phyloP scores from a whole-genome alignment of 2,329 filamentous ascomycete species.

The Teratosphaeria gauchensis region DNA sequence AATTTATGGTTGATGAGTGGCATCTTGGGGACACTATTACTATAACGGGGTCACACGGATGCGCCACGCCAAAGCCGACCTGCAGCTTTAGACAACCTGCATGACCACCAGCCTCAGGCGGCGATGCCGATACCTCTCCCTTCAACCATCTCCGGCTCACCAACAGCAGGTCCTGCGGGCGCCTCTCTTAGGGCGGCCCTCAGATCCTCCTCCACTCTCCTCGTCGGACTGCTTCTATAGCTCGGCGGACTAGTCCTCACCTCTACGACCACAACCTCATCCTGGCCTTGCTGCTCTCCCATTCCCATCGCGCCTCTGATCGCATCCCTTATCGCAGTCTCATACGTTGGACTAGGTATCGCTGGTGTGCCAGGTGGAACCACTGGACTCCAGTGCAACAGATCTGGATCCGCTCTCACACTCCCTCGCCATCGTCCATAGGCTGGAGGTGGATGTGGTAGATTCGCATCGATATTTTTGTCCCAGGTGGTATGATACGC shows the following conservation, averaged over 20 bases:
- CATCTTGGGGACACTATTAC: not conserved
- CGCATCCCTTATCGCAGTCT: slow-evolving; percentile 16
- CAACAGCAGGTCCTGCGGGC: slow-evolving; percentile 2
- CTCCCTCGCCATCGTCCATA: slow-evolving; percentile 80
- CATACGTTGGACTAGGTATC: slow-evolving; percentile 24
- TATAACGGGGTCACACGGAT: not conserved
- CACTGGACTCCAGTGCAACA: slow-evolving; percentile 59
- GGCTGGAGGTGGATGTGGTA: slow-evolving; percentile 49
- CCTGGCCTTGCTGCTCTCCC: not conserved
- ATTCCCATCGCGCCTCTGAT: not conserved
- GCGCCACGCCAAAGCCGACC: not conserved
- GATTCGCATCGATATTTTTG: slow-evolving; percentile 9
- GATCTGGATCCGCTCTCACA: slow-evolving; percentile 71
- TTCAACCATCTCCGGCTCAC: slow-evolving; percentile 22
- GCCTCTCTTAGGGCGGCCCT: slow-evolving; percentile 13
- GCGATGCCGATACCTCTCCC: slow-evolving; percentile 4
- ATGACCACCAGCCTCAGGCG: not conserved
- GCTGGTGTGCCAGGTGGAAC: slow-evolving; percentile 12
- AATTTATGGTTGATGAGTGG: not conserved
- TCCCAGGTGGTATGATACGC: slow-evolving; percentile 9
- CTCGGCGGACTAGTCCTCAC: slow-evolving; percentile 15
- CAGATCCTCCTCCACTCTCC: slow-evolving; percentile 14
- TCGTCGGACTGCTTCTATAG: slow-evolving; percentile 18
- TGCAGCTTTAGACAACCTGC: not conserved
- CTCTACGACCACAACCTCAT: not conserved